A percentile compares a stretch with the other conserved stretches of the same genome.
These are phyloP conservation scores for Pichia sp. DNA, from an alignment of 1,139 yeast species.

Conservation along the genomic window DNA sequence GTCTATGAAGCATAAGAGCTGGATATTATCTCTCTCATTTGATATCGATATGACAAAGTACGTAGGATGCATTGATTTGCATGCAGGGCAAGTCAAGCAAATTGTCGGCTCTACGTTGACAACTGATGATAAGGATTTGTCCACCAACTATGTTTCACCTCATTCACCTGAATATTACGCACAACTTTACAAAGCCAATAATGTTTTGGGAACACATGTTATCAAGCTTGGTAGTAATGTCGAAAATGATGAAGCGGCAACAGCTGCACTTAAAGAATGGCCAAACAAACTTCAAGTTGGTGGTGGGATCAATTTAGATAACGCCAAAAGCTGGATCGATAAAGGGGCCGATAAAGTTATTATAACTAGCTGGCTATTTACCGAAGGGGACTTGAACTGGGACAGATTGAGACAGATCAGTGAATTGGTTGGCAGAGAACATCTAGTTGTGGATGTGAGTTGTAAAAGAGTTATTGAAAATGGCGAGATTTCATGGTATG, in stretches of 20 bases:
- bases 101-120: conserved; percentile 89
- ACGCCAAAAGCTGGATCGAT: conserved; percentile 70
- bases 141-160: conserved; percentile 75
- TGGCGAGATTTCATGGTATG: conserved; percentile 56
- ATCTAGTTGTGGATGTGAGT: conserved; percentile 84
- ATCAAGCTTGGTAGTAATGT: conserved; percentile 75
- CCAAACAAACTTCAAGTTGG: conserved; percentile 76
- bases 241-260: conserved; percentile 78
- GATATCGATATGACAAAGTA: conserved; percentile 60
- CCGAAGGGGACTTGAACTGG: conserved; percentile 49
- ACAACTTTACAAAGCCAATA: conserved; percentile 49
- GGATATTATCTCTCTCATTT: no score
- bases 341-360: conserved; percentile 73
- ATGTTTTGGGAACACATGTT: conserved; percentile 77
- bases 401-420: conserved; percentile 43
- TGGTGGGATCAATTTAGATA: conserved; percentile 75
- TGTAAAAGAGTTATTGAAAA: conserved; percentile 46
- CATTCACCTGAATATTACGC: conserved; percentile 76
- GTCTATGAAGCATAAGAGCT: no score
- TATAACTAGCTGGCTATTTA: conserved; percentile 87
- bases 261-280: conserved; percentile 67
- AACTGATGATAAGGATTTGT: conserved; percentile 40
- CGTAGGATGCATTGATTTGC: conserved; percentile 93
- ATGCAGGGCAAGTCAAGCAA: conserved; percentile 90
- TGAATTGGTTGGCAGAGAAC: conserved; percentile 48